These are phyloP conservation scores for Penicillium maclennaniae DNA, from an alignment of 495 filamentous ascomycete genomes.

Conservation along the genomic window DNA sequence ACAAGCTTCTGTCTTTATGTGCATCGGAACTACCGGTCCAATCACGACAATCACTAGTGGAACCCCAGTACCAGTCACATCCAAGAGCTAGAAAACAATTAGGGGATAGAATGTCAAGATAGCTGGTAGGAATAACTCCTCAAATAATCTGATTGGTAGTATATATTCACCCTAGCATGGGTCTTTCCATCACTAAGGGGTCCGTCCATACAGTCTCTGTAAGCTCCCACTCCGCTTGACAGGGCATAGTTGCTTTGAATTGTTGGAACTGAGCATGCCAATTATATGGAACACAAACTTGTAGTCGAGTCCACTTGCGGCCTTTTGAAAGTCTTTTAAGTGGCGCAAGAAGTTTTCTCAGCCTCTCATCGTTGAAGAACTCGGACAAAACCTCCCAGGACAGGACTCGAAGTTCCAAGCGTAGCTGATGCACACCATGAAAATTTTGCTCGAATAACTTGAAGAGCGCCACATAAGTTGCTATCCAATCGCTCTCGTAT, in stretches of 20 bases:
- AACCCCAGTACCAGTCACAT: no score
- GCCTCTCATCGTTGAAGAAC: not conserved
- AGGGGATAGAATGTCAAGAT: no score
- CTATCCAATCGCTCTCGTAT: not conserved
- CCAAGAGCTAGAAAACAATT: not conserved
- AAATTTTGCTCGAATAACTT: not conserved
- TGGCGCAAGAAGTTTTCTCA: not conserved
- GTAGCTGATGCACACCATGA: not conserved
- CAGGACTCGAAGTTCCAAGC: not conserved
- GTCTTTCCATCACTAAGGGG: no score
- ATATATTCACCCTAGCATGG: no score
- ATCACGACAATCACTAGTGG: slow-evolving; percentile 2
- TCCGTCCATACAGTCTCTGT: not conserved
- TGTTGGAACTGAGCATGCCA: not conserved
- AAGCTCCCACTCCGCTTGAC: not conserved
- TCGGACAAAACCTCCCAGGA: not conserved
- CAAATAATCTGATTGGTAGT: not conserved
- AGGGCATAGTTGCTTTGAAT: not conserved
- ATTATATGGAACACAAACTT: not conserved
- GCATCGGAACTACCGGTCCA: not conserved
- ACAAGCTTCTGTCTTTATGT: not conserved
- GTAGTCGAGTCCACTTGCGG: not conserved
- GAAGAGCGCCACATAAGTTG: not conserved
- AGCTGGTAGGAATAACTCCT: not conserved
- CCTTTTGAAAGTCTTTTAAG: not conserved